Evolutionary conservation across 2,329 filamentous ascomycete species (phyloP).

Genomic region (Cytospora piceae): DNA sequence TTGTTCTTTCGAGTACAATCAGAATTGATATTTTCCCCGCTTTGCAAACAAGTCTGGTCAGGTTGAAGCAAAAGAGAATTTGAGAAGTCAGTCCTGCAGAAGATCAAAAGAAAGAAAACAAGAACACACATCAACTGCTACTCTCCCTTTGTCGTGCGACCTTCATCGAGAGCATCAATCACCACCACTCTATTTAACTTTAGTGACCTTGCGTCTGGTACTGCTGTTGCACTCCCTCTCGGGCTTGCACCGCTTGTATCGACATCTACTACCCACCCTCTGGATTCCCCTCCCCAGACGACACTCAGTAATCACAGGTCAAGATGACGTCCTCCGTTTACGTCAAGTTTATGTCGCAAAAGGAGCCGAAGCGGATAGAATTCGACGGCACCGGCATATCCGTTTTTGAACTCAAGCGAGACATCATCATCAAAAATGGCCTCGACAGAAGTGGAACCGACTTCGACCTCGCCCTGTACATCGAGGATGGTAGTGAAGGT

Average conservation of each 20-base stretch:
- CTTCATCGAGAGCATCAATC: constrained; percentile 19
- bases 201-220: constrained; percentile 20
- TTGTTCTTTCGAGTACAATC: constrained; percentile 50
- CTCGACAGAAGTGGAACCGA: constrained; percentile 88
- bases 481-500: constrained; percentile 91
- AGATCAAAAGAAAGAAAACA: constrained; percentile 32
- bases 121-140: constrained; percentile 30
- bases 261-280: constrained; percentile 18
- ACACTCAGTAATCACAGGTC: constrained; percentile 35
- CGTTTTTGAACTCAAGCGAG: constrained; percentile 97
- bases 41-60: constrained; percentile 40
- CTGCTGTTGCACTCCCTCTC: constrained; percentile 18
- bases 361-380: constrained; percentile 89
- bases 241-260: constrained; percentile 16
- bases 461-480: constrained; percentile 93
- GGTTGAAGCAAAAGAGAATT: constrained; percentile 35
- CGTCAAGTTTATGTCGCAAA: constrained; percentile 99
- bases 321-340: constrained; percentile 96
- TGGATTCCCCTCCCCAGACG: constrained; percentile 1
- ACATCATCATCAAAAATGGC: constrained; percentile 93
- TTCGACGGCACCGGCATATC: constrained; percentile 98
- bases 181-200: constrained; percentile 30
- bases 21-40: constrained; percentile 54
- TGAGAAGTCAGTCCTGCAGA: constrained; percentile 31
- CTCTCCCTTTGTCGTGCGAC: constrained; percentile 22